These are phyloP conservation scores for Alternaria gansuensis DNA, from an alignment of 2,329 filamentous ascomycete species.

Conservation along the genomic window DNA sequence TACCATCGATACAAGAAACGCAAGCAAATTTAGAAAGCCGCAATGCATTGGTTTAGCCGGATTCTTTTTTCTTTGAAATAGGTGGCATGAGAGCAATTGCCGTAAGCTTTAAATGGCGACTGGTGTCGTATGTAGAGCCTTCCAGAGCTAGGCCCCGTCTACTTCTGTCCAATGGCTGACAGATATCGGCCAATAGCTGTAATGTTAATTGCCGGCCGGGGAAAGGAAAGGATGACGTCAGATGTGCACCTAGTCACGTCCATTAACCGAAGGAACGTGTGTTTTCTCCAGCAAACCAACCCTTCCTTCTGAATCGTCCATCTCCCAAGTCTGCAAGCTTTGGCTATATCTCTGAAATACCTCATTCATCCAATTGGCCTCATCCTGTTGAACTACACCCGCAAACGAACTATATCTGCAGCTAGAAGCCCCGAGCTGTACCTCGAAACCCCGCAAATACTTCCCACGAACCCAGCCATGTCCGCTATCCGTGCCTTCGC, in stretches of 20 bases:
- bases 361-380: not conserved
- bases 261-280: slow-evolving; percentile 23
- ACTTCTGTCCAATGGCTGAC: slow-evolving; percentile 8
- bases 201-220: slow-evolving; percentile 19
- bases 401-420: not conserved
- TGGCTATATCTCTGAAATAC: not conserved
- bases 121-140: slow-evolving; percentile 1
- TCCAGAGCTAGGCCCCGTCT: slow-evolving; percentile 3
- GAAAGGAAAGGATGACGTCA: slow-evolving; percentile 18
- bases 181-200: slow-evolving; percentile 17
- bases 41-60: not conserved
- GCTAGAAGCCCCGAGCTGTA: slow-evolving; percentile 7
- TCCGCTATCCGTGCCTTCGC: slow-evolving; percentile 46
- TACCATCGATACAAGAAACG: not conserved
- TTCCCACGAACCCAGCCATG: slow-evolving; percentile 34
- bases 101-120: not conserved
- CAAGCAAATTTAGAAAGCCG: not conserved
- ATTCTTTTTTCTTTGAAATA: not conserved
- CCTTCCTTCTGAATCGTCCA: slow-evolving; percentile 12
- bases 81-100: not conserved
- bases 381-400: not conserved
- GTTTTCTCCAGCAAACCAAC: slow-evolving; percentile 17
- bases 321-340: slow-evolving; percentile 8
- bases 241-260: slow-evolving; percentile 17
- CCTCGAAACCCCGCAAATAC: slow-evolving; percentile 16